Percentiles rank a stretch among this genome's conserved stretches.
Conservation (phyloP, 2,329 filamentous ascomycete genomes). For the Sclerotiophoma versabilis region DNA sequence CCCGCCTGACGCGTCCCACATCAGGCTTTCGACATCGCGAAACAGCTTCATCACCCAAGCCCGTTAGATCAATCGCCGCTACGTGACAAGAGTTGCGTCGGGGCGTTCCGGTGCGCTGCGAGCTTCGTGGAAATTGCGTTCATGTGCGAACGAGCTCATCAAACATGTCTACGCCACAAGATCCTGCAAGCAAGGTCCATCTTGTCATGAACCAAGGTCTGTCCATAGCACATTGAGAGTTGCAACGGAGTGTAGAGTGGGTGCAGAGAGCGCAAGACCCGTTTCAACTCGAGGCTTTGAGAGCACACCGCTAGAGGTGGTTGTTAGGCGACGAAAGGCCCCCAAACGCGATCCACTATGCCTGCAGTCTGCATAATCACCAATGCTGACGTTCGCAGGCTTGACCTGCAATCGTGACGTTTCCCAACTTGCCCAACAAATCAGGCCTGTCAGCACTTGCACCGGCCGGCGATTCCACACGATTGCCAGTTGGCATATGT, state of each 20-base stretch:
- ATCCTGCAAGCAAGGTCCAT: constrained; percentile 2
- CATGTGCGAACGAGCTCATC: constrained; percentile 3
- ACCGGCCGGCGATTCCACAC: constrained; percentile 12
- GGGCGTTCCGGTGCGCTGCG: constrained; percentile 28
- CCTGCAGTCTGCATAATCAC: constrained; percentile 25
- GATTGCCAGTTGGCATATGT: constrained; percentile 12
- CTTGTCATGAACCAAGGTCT: not conserved
- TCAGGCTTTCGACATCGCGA: constrained; percentile 6
- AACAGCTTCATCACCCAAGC: constrained; percentile 15
- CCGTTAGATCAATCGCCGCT: constrained; percentile 29
- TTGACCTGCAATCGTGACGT: constrained; percentile 21
- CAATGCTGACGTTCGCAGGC: constrained; percentile 12
- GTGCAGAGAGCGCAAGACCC: not conserved
- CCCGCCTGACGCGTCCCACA: constrained; percentile 37
- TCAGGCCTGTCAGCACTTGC: constrained; percentile 3
- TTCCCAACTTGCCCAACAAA: not conserved
- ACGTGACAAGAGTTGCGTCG: constrained; percentile 25
- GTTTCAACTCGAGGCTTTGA: not conserved
- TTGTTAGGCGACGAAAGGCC: too few relatives aligned
- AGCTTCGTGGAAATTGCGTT: constrained; percentile 9
- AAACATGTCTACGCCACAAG: constrained; percentile 6
- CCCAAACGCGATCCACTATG: too few relatives aligned
- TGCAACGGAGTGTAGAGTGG: not conserved
- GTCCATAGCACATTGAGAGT: not conserved
- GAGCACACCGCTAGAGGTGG: constrained; percentile 5